Evolutionary conservation across 148 eudicot species (phyloP).

Genomic region (Silene uniflora): DNA sequence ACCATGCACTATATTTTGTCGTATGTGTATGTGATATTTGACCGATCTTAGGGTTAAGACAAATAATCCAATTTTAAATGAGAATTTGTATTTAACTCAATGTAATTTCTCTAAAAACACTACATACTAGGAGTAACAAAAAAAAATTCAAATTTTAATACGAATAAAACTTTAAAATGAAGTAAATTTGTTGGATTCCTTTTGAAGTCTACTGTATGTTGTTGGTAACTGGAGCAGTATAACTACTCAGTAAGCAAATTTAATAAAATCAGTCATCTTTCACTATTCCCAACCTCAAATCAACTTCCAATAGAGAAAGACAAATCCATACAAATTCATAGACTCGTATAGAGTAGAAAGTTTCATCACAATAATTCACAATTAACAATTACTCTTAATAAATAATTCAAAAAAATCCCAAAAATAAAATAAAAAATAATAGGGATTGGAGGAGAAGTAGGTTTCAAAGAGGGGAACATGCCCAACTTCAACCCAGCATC

Average conservation of each 20-base stretch:
- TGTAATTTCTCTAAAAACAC: no score
- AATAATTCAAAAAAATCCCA: background rate
- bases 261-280: background rate
- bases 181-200: background rate
- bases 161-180: background rate
- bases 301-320: background rate
- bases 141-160: no score
- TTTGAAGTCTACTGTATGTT: background rate
- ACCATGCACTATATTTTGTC: no score
- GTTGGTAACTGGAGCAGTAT: background rate
- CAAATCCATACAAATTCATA: background rate
- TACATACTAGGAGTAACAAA: no score
- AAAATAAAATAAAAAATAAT: background rate
- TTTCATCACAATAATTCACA: background rate
- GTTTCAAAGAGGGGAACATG: conserved; percentile 60
- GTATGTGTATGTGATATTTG: no score
- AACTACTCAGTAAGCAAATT: background rate
- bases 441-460: background rate
- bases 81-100: no score
- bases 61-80: no score
- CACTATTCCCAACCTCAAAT: background rate
- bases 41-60: no score
- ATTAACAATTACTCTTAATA: background rate
- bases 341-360: background rate
- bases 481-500: conserved; percentile 53